phyloP scores from a whole-genome alignment of 371 early-diverging fungal genomes.

The Vittaforma corneae region DNA sequence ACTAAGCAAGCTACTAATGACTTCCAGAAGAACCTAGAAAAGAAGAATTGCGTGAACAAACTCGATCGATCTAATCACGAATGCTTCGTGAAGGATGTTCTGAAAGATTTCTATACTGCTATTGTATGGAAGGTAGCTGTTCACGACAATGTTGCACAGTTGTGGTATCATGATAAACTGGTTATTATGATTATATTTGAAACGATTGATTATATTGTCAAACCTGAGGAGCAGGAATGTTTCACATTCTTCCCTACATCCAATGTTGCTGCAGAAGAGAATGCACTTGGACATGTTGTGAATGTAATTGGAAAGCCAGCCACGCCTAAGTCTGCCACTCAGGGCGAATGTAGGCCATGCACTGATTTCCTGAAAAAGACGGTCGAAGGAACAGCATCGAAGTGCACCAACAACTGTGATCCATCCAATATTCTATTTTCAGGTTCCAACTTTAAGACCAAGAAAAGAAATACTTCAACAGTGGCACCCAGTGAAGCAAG shows the following conservation, averaged over 20 bases:
- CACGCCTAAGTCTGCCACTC: neutral
- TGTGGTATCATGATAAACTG: neutral
- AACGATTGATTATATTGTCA: neutral
- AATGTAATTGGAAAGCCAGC: neutral
- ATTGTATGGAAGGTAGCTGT: neutral
- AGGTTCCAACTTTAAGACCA: neutral
- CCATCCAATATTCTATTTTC: neutral
- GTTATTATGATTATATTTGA: neutral
- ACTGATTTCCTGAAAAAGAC: neutral
- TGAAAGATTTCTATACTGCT: neutral
- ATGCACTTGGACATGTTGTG: neutral
- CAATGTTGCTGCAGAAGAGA: neutral
- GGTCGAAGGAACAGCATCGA: neutral
- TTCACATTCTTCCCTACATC: constrained; percentile 1
- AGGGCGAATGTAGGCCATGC: constrained; percentile 1
- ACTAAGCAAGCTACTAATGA: no score
- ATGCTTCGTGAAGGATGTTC: constrained; percentile 7
- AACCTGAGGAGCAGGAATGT: neutral
- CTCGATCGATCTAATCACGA: neutral
- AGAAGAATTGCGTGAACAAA: neutral
- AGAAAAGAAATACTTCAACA: neutral
- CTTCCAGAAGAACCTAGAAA: neutral
- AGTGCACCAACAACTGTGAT: constrained; percentile 8
- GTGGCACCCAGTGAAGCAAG: neutral
- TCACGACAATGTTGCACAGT: neutral